Evolutionary conservation across 208 protist genomes (phyloP).

Genomic region (Crithidia expoeki): DNA sequence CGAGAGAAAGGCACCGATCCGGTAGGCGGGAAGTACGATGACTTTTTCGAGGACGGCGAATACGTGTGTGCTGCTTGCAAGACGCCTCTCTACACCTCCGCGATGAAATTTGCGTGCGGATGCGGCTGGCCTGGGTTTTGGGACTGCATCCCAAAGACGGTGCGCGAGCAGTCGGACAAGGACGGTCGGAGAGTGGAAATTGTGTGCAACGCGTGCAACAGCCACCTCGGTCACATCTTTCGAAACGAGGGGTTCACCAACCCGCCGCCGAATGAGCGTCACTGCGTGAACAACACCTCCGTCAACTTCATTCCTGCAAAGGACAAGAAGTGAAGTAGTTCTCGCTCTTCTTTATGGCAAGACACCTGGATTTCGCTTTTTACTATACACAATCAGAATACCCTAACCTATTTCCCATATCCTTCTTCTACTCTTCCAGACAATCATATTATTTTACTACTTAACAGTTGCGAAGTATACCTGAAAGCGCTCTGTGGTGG

Average conservation of each 20-base stretch:
- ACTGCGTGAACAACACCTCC: slow-evolving; percentile 90
- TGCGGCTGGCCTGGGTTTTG: slow-evolving; percentile 92
- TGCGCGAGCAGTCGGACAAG: slow-evolving; percentile 79
- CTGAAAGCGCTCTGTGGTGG: background rate
- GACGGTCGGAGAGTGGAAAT: slow-evolving; percentile 87
- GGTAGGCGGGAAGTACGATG: slow-evolving; percentile 56
- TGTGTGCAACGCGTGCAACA: slow-evolving; percentile 91
- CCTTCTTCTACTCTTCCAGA: no score
- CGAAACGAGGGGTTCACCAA: slow-evolving; percentile 86
- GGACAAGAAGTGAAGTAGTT: slow-evolving; percentile 8
- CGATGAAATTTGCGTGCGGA: slow-evolving; percentile 87
- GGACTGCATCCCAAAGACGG: slow-evolving; percentile 75
- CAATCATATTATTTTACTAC: no score
- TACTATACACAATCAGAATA: no score
- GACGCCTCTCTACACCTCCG: slow-evolving; percentile 82
- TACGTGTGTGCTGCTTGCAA: slow-evolving; percentile 85
- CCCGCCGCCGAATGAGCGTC: slow-evolving; percentile 90
- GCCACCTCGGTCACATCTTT: slow-evolving; percentile 94
- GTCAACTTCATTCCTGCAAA: slow-evolving; percentile 53
- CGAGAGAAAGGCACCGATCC: slow-evolving; percentile 84
- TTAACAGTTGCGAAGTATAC: no score
- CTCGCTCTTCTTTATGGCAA: no score
- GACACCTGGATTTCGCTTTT: no score
- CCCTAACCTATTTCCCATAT: no score
- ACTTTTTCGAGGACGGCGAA: slow-evolving; percentile 68